Evolutionary conservation across 768 basidiomycete species (phyloP).

Genomic region (Calocybe gangraenosa): DNA sequence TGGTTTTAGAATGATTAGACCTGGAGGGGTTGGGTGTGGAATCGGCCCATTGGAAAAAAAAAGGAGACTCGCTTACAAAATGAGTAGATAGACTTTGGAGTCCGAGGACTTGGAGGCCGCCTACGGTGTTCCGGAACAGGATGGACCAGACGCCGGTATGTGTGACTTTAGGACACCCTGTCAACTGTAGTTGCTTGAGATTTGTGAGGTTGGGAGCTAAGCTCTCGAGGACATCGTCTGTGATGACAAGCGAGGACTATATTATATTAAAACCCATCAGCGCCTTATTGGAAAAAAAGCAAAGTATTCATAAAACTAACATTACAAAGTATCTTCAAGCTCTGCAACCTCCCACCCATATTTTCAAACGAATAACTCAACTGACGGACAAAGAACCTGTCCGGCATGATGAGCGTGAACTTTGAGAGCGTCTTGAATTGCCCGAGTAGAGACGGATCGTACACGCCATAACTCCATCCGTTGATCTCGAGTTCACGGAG

Average conservation of each 20-base stretch:
- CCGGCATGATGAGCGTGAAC: conserved; percentile 76
- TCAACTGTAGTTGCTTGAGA: conserved; percentile 55
- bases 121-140: conserved; percentile 36
- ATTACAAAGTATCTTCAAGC: conserved; percentile 68
- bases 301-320: conserved; percentile 32
- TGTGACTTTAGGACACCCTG: conserved; percentile 69
- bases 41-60: too few relatives aligned
- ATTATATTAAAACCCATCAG: background rate
- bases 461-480: conserved; percentile 54
- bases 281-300: too few relatives aligned
- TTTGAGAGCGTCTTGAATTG: conserved; percentile 48
- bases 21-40: background rate
- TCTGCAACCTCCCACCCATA: conserved; percentile 44
- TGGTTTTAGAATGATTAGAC: background rate
- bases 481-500: conserved; percentile 69
- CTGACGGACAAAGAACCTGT: conserved; percentile 42
- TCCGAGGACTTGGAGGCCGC: conserved; percentile 52
- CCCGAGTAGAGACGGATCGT: conserved; percentile 47
- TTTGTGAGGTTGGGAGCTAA: conserved; percentile 45
- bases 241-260: conserved; percentile 55
- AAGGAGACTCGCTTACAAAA: conserved; percentile 41
- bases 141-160: conserved; percentile 54
- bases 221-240: conserved; percentile 47
- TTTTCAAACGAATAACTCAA: conserved; percentile 47
- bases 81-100: conserved; percentile 59